A percentile compares a stretch with the other conserved stretches of the same genome.
These are phyloP conservation scores for Neurospora sp. DNA, from an alignment of 495 filamentous ascomycete genomes.

Conservation along the genomic window DNA sequence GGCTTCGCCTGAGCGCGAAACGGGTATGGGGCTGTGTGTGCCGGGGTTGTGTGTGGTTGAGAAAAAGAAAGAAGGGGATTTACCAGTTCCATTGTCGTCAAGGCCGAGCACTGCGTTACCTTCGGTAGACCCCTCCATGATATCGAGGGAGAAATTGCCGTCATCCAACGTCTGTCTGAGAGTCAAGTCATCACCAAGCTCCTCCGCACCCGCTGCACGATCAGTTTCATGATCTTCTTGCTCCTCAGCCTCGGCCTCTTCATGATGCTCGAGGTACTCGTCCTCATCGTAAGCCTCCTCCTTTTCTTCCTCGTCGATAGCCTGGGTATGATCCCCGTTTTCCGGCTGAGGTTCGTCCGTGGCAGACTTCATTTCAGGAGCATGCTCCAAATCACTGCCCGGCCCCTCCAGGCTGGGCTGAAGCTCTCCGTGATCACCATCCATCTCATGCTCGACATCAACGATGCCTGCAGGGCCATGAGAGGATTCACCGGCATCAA, in stretches of 20 bases:
- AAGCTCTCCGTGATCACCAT: neutral
- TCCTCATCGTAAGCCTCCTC: neutral
- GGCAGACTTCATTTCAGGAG: neutral
- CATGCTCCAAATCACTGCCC: neutral
- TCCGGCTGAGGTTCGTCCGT: neutral
- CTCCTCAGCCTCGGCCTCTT: neutral
- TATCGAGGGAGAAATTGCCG: constrained; percentile 1
- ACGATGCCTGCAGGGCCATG: neutral
- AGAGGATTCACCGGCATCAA: neutral
- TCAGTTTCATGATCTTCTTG: neutral
- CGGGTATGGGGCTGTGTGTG: neutral
- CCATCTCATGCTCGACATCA: neutral
- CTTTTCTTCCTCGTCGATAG: neutral
- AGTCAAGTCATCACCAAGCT: neutral
- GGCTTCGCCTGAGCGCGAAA: neutral
- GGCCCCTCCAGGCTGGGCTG: neutral
- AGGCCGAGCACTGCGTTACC: neutral
- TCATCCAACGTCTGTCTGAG: neutral
- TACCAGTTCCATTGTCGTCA: constrained; percentile 15
- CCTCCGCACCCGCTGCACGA: neutral
- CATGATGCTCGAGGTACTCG: neutral
- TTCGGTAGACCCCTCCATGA: neutral
- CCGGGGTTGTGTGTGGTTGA: neutral
- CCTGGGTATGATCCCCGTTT: neutral
- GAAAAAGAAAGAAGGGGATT: constrained; percentile 7